Evolutionary conservation across 805 yeast species (phyloP), one percentile per base, ranked within the genome.

Genomic region (Saccharomycopsis lassenensis): DNA sequence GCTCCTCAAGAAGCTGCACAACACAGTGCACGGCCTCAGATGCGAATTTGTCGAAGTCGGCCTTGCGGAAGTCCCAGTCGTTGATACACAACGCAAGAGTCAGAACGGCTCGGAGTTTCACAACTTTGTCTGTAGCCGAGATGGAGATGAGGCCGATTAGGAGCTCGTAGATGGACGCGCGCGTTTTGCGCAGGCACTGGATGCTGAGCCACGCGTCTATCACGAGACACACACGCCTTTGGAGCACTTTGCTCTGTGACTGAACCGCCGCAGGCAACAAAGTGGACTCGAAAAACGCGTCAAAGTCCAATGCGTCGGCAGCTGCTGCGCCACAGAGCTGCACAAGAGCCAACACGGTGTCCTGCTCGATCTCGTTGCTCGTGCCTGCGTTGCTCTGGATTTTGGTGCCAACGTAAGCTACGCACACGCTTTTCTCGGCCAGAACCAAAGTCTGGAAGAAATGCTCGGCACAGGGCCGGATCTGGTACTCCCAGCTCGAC

Each of bases 391-490:
- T n/a, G n/a, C n/a, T n/a, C n/a, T n/a, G n/a, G 31, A 85, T 74
- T 46, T 75, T 77, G 36, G 65, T 65, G 47, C 81, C 55, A 5
- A 85, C 64, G 44, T 71, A 73, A 11, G 52, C 79, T 43, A 57
- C 61, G 25, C 80, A 57, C 3, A 65, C 54, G 12, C 67, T 73
- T 34, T 75, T 74, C 57, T 77, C 84, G 42, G 68, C 66, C 31
- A 65, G 63, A 25, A 83, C 70, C 44, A 87, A 57, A 50, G 80
- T 91, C 46, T 77, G 82, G 52, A 77, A 86, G 46, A 85, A 75
- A 51, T 77, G 77, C 47, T 84, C 94, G 0, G 94, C 85, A 57
- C 95, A 84, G 3, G 89, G 85, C 39, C 93, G 64, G 8, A 86
- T 67, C 52, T 82, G 87, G 52, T 63, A 84, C 51, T 87, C 96